Evolutionary conservation across 192 early-diverging fungal genomes (phyloP), one percentile per base, ranked within the genome.

Genomic region (Coemansia sp.): DNA sequence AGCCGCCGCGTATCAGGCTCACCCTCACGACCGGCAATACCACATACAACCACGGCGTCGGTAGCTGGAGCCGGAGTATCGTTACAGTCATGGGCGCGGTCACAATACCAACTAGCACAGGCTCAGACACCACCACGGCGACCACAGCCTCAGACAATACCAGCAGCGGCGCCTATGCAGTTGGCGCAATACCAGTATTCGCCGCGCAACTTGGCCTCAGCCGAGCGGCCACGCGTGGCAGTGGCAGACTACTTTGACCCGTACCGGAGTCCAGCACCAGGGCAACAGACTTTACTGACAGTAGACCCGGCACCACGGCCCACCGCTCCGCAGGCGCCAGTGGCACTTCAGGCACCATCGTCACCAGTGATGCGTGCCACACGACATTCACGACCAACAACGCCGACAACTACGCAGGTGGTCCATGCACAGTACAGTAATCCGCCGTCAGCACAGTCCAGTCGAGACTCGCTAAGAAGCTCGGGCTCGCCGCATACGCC

Each of bases 181-280:
- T 69, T 78, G 64, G 73, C 81, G 16, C 72, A 78, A 13, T 83
- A 78, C 80, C 74, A 81, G 29, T 74, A 66, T 43, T 65, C 62
- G 58, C 70, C 69, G 9, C 66, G 62, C 15, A 20, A 22, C 22
- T 22, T 60, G 40, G 69, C 66, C 34, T 12, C 63, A 27, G 27
- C 46, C 8, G 40, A 62, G 24, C 70, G 73, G 24, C 73, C 66
- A 2, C 80, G 74, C 66, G 62, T 66, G 20, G 75, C 76, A n/a
- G 67, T 75, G 5, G 80, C 81, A 9, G 81, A 83, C 64, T 83
- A 78, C 61, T 72, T 78, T 65, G 81, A 83, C 76, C 81, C 81
- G 52, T 83, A 83, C 70, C 68, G 60, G 40, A 40, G 65, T 38
- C 49, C 66, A 13, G 24, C 66, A 2, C 81, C 57, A 24, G 81